These are phyloP conservation scores for Taphrina betulina DNA, from an alignment of 1,139 yeast genomes.

Conservation along the genomic window DNA sequence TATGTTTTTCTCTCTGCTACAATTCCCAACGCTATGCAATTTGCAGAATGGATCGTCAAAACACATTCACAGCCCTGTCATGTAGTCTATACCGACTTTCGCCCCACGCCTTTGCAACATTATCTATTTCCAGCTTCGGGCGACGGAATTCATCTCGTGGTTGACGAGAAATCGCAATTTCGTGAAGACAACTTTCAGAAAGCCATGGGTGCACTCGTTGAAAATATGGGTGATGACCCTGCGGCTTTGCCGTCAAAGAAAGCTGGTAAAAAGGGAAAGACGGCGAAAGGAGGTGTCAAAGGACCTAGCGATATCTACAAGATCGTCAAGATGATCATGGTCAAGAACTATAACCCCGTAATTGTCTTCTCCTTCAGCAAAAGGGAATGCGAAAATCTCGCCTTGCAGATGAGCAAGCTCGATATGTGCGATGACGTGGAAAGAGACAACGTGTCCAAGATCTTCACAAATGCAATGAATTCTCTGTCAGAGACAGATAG, in stretches of 20 bases:
- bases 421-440: constrained; percentile 89
- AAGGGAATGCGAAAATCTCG: constrained; percentile 92
- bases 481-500: constrained; percentile 85
- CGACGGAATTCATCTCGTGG: constrained; percentile 94
- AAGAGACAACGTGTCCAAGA: constrained; percentile 81
- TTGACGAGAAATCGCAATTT: constrained; percentile 93
- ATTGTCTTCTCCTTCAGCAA: constrained; percentile 96
- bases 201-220: constrained; percentile 93
- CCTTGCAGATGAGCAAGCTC: constrained; percentile 88
- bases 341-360: constrained; percentile 92
- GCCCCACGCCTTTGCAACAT: constrained; percentile 98
- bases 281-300: constrained; percentile 87
- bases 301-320: constrained; percentile 88
- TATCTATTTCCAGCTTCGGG: constrained; percentile 96
- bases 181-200: constrained; percentile 97
- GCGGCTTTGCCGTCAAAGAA: constrained; percentile 51
- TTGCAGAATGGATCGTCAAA: constrained; percentile 97
- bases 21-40: constrained; percentile 96
- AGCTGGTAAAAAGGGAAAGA: constrained; percentile 70
- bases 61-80: constrained; percentile 96
- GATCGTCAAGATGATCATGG: constrained; percentile 96
- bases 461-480: constrained; percentile 83
- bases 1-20: constrained; percentile 90
- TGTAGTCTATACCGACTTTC: constrained; percentile 95
- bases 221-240: constrained; percentile 81